Evolutionary conservation across 2,329 filamentous ascomycete genomes (phyloP).

Genomic region (Nannizzia gypsea): DNA sequence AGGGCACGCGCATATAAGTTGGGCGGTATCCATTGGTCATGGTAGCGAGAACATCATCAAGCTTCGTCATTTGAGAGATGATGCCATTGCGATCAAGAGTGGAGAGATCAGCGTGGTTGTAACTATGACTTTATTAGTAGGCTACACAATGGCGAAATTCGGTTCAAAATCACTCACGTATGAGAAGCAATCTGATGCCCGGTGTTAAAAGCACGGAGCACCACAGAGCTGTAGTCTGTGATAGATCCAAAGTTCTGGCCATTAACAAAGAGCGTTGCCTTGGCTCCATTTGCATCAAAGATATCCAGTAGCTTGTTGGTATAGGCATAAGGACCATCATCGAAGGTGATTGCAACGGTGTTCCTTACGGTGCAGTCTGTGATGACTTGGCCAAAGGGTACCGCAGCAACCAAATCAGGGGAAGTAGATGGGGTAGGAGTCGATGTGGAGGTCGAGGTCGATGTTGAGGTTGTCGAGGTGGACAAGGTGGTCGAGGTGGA

Average conservation of each 20-base stretch:
- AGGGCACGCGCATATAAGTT: constrained; percentile 40
- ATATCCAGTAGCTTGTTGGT: constrained; percentile 59
- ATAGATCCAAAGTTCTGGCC: constrained; percentile 32
- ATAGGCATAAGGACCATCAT: constrained; percentile 67
- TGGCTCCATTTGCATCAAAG: constrained; percentile 51
- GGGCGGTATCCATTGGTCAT: constrained; percentile 35
- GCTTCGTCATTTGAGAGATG: constrained; percentile 29
- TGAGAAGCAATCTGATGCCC: constrained; percentile 40
- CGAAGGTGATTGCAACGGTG: constrained; percentile 72
- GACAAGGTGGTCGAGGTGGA: neutral
- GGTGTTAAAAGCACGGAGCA: constrained; percentile 24
- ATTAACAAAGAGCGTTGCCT: constrained; percentile 80
- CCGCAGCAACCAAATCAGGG: no score
- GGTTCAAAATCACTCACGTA: constrained; percentile 22
- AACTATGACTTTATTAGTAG: neutral
- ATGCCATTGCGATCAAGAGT: constrained; percentile 24
- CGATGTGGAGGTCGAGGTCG: neutral
- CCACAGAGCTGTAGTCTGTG: constrained; percentile 19
- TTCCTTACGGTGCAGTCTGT: constrained; percentile 32
- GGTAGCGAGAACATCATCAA: constrained; percentile 29
- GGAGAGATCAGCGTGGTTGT: constrained; percentile 28
- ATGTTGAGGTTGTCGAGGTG: neutral
- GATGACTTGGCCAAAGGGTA: constrained; percentile 5
- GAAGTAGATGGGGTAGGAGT: neutral
- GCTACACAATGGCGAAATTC: neutral